phyloP scores from a whole-genome alignment of 2,329 filamentous ascomycete species.

The Stagonosporopsis tanaceti region DNA sequence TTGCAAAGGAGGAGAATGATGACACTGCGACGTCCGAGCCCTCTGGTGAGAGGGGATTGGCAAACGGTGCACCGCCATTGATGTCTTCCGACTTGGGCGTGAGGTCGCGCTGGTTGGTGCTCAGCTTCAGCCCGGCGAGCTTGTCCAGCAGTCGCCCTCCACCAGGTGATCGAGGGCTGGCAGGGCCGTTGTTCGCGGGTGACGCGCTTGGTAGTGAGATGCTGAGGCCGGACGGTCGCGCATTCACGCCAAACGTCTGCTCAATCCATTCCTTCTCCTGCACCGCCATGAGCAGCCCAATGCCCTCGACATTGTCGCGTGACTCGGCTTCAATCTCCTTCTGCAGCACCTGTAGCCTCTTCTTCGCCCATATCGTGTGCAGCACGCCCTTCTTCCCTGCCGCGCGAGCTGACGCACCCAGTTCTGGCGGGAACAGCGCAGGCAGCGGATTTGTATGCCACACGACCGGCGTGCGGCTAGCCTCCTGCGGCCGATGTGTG shows the following conservation, averaged over 20 bases:
- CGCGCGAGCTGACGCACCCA: slow-evolving; percentile 71
- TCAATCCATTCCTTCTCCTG: slow-evolving; percentile 88
- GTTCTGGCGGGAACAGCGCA: slow-evolving; percentile 81
- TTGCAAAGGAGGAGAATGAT: slow-evolving; percentile 57
- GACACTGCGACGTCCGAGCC: slow-evolving; percentile 70
- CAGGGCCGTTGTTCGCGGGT: slow-evolving; percentile 62
- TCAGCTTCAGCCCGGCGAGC: slow-evolving; percentile 78
- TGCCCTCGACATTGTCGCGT: slow-evolving; percentile 77
- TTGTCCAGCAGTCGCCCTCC: slow-evolving; percentile 80
- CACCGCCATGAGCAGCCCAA: slow-evolving; percentile 83
- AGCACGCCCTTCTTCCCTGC: slow-evolving; percentile 81
- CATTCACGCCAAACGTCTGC: slow-evolving; percentile 74
- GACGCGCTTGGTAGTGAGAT: slow-evolving; percentile 48
- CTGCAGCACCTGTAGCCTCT: slow-evolving; percentile 76
- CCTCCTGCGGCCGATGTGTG: slow-evolving; percentile 58
- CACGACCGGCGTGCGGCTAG: slow-evolving; percentile 51
- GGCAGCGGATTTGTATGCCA: slow-evolving; percentile 80
- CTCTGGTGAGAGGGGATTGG: slow-evolving; percentile 67
- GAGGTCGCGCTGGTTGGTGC: slow-evolving; percentile 74
- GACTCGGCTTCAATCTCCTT: slow-evolving; percentile 79
- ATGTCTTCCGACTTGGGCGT: slow-evolving; percentile 51
- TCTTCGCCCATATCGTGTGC: slow-evolving; percentile 90
- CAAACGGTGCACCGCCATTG: slow-evolving; percentile 33
- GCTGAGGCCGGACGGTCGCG: slow-evolving; percentile 52
- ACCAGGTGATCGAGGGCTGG: slow-evolving; percentile 67